Conservation (phyloP, 352 stramenopile species). For the Aphanomyces cochlioides region DNA sequence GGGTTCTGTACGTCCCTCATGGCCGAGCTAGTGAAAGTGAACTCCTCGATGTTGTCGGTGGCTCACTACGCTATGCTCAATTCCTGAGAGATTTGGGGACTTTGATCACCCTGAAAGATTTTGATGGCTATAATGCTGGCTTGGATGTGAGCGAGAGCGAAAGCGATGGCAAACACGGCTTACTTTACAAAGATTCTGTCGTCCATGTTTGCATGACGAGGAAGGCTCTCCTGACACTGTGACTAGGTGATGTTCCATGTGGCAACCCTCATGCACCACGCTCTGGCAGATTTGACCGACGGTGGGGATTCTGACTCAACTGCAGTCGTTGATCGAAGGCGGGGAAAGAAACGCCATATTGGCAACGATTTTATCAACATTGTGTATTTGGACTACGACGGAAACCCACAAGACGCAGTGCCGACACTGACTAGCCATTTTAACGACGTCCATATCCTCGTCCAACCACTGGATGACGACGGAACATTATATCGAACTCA, state of each 20-base stretch:
- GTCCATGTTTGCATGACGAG: conserved; percentile 44
- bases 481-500: conserved; percentile 57
- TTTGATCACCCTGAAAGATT: conserved; percentile 62
- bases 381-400: conserved; percentile 82
- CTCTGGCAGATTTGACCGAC: not conserved
- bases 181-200: conserved; percentile 66
- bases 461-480: conserved; percentile 71
- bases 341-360: conserved; percentile 79
- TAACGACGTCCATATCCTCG: conserved; percentile 83
- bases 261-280: conserved; percentile 71
- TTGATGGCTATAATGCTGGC: conserved; percentile 65
- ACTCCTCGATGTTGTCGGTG: conserved; percentile 68
- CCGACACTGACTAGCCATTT: conserved; percentile 77
- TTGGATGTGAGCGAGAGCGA: conserved; percentile 57
- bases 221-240: not conserved
- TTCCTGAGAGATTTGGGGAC: conserved; percentile 68
- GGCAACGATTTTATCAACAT: conserved; percentile 87
- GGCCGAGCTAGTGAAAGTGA: conserved; percentile 52
- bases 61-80: conserved; percentile 65
- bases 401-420: conserved; percentile 38
- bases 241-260: conserved; percentile 83
- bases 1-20: conserved; percentile 65
- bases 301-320: not conserved
- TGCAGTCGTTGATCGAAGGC: not conserved
- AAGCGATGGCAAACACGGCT: conserved; percentile 69